Conservation (phyloP, 192 early-diverging fungal genomes). For the Coemansia sp. region DNA sequence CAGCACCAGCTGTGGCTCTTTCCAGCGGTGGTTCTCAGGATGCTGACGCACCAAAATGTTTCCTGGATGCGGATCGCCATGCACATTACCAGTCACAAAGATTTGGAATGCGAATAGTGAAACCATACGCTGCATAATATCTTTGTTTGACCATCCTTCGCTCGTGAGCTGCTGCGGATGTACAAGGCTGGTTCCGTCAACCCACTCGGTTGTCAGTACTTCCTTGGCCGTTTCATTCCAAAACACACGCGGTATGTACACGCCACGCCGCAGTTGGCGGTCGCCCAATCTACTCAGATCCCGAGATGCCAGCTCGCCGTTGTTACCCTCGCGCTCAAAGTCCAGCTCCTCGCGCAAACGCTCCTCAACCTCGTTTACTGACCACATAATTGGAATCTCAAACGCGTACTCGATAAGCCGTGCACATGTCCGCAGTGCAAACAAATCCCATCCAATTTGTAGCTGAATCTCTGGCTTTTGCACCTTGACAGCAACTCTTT, state of each 20-base stretch:
- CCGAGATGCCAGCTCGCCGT: constrained; percentile 64
- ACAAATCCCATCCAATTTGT: constrained; percentile 85
- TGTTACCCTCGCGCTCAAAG: constrained; percentile 84
- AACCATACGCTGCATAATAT: constrained; percentile 72
- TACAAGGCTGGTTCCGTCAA: constrained; percentile 75
- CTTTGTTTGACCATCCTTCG: constrained; percentile 39
- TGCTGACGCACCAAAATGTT: constrained; percentile 79
- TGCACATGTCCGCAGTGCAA: constrained; percentile 64
- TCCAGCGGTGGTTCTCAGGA: constrained; percentile 45
- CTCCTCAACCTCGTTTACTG: constrained; percentile 68
- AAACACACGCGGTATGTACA: constrained; percentile 78
- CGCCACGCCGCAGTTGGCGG: constrained; percentile 45
- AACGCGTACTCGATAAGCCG: constrained; percentile 72
- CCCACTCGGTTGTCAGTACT: constrained; percentile 88
- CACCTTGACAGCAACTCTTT: constrained; percentile 83
- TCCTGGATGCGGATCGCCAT: constrained; percentile 84
- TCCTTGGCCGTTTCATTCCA: constrained; percentile 67
- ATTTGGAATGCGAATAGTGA: constrained; percentile 86
- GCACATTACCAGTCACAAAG: constrained; percentile 82
- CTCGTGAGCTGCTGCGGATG: constrained; percentile 41
- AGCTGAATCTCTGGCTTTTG: constrained; percentile 86
- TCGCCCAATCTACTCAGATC: constrained; percentile 57
- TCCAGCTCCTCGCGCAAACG: constrained; percentile 84
- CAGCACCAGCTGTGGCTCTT: constrained; percentile 68
- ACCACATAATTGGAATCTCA: constrained; percentile 84